Conservation (phyloP, 805 yeast genomes). For the Yamadazyma olivae region DNA sequence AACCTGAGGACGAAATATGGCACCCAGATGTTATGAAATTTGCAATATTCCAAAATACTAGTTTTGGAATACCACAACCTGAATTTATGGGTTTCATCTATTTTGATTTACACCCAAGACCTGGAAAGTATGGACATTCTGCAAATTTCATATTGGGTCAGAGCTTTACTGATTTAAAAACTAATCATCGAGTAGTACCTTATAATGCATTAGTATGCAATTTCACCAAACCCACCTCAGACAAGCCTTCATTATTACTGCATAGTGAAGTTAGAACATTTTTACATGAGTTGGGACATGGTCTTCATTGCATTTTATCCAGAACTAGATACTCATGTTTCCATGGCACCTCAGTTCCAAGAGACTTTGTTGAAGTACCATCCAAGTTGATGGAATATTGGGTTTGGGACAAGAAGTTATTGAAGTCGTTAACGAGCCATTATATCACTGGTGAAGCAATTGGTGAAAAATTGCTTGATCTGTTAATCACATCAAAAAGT, state of each 20-base stretch:
- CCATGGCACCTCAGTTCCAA: constrained; percentile 72
- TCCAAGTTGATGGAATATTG: constrained; percentile 87
- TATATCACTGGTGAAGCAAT: constrained; percentile 59
- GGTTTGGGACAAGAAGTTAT: constrained; percentile 72
- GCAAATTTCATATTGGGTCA: constrained; percentile 73
- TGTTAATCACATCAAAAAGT: constrained; percentile 62
- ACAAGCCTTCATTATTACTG: constrained; percentile 70
- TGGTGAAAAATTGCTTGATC: constrained; percentile 53
- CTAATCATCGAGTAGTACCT: constrained; percentile 52
- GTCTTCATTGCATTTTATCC: constrained; percentile 75
- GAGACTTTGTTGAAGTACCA: constrained; percentile 92
- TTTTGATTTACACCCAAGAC: constrained; percentile 81
- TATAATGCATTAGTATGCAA: constrained; percentile 81
- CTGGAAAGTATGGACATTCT: constrained; percentile 86
- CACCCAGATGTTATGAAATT: constrained; percentile 74
- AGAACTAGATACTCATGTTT: constrained; percentile 62
- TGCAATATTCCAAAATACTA: constrained; percentile 64
- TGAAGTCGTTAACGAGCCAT: constrained; percentile 61
- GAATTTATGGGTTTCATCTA: constrained; percentile 75
- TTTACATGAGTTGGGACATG: constrained; percentile 90
- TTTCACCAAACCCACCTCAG: constrained; percentile 69
- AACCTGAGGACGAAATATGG: constrained; percentile 55
- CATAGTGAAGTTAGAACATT: constrained; percentile 79
- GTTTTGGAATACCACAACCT: constrained; percentile 31
- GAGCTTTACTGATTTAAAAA: constrained; percentile 51